These are phyloP conservation scores for Neoboletus magnificus DNA, from an alignment of 768 basidiomycete genomes.

Conservation along the genomic window DNA sequence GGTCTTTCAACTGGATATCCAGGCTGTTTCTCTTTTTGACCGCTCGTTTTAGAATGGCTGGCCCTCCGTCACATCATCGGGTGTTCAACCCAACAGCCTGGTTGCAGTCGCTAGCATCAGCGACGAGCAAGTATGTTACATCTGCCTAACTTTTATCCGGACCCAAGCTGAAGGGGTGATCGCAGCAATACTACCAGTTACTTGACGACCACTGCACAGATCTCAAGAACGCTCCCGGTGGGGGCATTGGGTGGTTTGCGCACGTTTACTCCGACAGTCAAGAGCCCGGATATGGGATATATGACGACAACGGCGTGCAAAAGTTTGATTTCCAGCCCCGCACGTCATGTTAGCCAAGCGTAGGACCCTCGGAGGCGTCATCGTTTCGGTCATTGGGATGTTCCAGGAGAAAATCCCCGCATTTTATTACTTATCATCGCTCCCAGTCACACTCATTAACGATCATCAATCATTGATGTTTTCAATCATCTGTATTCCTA, in stretches of 20 bases:
- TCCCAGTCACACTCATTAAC: background rate
- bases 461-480: background rate
- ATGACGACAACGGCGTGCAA: slow-evolving; percentile 41
- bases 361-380: background rate
- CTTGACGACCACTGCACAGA: slow-evolving; percentile 62
- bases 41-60: slow-evolving; percentile 60
- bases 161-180: background rate
- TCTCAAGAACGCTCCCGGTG: slow-evolving; percentile 55
- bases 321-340: slow-evolving; percentile 68
- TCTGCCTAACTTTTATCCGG: background rate
- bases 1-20: slow-evolving; percentile 5
- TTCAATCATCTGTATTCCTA: slow-evolving; percentile 5
- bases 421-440: background rate
- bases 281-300: slow-evolving; percentile 71
- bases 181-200: slow-evolving; percentile 52
- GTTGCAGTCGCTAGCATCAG: slow-evolving; percentile 55
- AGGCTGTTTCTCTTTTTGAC: background rate
- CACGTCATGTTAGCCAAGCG: slow-evolving; percentile 49
- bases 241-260: slow-evolving; percentile 79
- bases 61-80: slow-evolving; percentile 61
- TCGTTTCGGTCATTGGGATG: background rate
- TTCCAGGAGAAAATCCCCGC: background rate
- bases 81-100: slow-evolving; percentile 64
- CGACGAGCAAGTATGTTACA: slow-evolving; percentile 54
- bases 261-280: slow-evolving; percentile 71